Evolutionary conservation across 805 yeast species (phyloP), one percentile per base, ranked within the genome.

Genomic region (Candida maesae): DNA sequence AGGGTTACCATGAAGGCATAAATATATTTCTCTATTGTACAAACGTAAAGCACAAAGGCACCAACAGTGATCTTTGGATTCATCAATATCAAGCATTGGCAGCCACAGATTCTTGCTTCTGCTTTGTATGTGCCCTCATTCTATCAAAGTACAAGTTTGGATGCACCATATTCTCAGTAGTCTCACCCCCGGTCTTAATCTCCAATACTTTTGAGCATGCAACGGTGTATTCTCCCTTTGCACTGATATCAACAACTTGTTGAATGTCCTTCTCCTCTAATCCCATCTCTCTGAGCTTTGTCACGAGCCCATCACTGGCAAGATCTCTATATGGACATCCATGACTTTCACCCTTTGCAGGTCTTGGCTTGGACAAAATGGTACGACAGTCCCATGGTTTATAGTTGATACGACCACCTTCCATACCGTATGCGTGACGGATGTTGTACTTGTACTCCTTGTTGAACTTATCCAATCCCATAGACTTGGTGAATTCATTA

Each of bases 161-260:
- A 65, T 89, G 95, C 14, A 76, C 76, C 41, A 91, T 60, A 38
- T 58, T 51, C 36, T 63, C 57, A 30, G 57, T 51, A 19, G 68
- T 52, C 38, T 71, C 61, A 45, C 71, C 70, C 41, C 68, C 68
- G 52, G 79, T 83, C 23, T 87, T 75, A 14, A 77, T 61, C 55
- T 90, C 97, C 63, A 87, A 86, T 3, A 87, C 96, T 56, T 85
- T 75, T 0, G 97, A 83, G 60, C 96, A 90, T 0, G 98, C 97
- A 29, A 79, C 72, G 18, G 91, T 88, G 59, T 77, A 90, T 48
- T 85, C 86, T 24, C 81, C 78, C 40, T 74, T 73, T 35, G 73
- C 74, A 33, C 84, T 81, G 40, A 83, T 77, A 35, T 84, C 91
- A 36, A 82, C 50, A 11, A 93, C 76, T 29, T 76, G 76, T 33